Evolutionary conservation across 2,329 filamentous ascomycete species (phyloP), one percentile per base, ranked within the genome.

Genomic region (Penicillium sclerotigenum): DNA sequence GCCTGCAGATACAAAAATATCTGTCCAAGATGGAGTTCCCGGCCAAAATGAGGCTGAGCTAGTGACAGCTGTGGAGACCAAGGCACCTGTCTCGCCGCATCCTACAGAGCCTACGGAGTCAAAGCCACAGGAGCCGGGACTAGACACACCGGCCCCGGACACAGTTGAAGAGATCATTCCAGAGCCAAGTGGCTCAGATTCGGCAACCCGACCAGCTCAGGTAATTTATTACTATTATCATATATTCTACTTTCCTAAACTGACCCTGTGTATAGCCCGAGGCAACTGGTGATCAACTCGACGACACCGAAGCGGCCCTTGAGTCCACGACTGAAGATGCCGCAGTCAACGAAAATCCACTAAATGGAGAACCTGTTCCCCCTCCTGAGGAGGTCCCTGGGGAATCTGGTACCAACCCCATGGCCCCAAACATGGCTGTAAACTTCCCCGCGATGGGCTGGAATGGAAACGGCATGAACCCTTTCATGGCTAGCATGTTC

Each of bases 381-480:
- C 5, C 45, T 3, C 20, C 14, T 11, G 56, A 52, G 20, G 56
- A 53, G 5, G 31, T 18, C n/a, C 5, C 53, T 5, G 46, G 54
- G n/a, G 51, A 56, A 38, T 5, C 41, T 5, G 52, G 36, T 22
- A 56, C 59, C 31, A 72, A 68, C 52, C 64, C 65, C 31, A 70
- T 73, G 65, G 72, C 73, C 54, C 75, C 76, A 60, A 79, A 76
- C 18, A 79, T 80, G 66, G 74, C 74, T 59, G 71, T 79, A 57
- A 76, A 75, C 59, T 86, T 86, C 62, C 71, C 81, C 26, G 80
- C 79, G 61, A 84, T 87, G 81, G 82, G 81, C 68, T 88, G 79
- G 69, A 84, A 83, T 67, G 80, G 81, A 56, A 76, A 73, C 59
- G 83, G 82, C 56, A 82, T 83, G 80, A 90, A 92, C 85, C 87